Percentiles rank a stretch among this genome's conserved stretches.
Evolutionary conservation across 148 eudicot species (phyloP).

Genomic region (Rhododendron kiyosumense): DNA sequence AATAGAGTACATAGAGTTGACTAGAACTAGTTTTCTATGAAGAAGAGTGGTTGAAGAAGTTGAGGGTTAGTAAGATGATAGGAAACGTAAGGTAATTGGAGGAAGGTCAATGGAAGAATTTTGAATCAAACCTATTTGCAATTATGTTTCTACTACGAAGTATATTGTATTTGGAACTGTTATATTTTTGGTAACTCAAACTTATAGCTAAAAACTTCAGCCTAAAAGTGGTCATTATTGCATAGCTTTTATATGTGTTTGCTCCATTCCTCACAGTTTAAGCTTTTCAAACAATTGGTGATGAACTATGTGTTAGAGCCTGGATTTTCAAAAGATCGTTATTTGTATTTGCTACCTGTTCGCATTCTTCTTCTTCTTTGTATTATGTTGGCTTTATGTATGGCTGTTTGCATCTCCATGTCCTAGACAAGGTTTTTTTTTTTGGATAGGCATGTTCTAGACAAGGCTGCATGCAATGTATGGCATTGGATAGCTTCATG

Average conservation of each 20-base stretch:
- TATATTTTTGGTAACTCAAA: too few relatives aligned
- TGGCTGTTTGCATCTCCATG: background rate
- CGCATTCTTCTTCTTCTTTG: background rate
- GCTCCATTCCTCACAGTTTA: background rate
- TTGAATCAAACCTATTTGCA: background rate
- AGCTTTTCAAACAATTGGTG: background rate
- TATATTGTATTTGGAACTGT: background rate
- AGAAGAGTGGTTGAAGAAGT: background rate
- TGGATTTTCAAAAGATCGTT: background rate
- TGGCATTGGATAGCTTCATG: background rate
- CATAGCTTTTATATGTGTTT: background rate
- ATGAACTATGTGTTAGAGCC: background rate
- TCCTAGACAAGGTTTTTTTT: background rate
- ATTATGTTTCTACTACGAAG: background rate
- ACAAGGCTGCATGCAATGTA: background rate
- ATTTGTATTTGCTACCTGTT: background rate
- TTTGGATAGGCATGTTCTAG: background rate
- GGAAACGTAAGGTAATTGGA: background rate
- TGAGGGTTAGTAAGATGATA: background rate
- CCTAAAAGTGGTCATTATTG: background rate
- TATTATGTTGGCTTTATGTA: background rate
- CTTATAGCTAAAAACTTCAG: background rate
- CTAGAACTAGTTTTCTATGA: background rate
- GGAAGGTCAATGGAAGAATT: background rate
- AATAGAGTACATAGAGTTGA: background rate